These are phyloP conservation scores for Carex myosuroides DNA, from an alignment of 176 grass and related monocot genomes.

Conservation along the genomic window DNA sequence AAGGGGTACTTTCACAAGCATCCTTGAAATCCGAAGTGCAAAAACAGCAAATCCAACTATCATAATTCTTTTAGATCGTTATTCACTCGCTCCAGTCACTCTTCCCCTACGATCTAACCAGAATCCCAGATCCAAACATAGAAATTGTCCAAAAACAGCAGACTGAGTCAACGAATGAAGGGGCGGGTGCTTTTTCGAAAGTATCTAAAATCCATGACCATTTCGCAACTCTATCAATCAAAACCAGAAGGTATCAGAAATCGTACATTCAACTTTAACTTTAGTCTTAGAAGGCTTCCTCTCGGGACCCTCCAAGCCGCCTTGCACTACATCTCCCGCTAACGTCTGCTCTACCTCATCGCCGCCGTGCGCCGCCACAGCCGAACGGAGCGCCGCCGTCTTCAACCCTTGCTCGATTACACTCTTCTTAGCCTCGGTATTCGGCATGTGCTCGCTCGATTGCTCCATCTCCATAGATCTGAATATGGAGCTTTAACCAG, in stretches of 20 bases:
- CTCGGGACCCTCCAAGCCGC: conserved; percentile 30
- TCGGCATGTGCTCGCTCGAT: conserved; percentile 50
- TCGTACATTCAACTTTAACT: conserved; percentile 44
- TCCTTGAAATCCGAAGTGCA: not conserved
- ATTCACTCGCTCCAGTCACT: not conserved
- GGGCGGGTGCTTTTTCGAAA: not conserved
- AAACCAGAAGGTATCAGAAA: conserved; percentile 2
- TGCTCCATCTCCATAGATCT: conserved; percentile 11
- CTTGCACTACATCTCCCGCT: conserved; percentile 28
- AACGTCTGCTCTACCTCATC: conserved; percentile 29
- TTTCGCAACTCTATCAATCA: not conserved
- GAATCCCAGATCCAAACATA: not conserved
- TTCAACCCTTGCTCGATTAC: conserved; percentile 28
- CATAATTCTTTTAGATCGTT: not conserved
- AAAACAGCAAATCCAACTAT: not conserved
- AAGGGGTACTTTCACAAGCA: not conserved
- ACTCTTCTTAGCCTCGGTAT: conserved; percentile 42
- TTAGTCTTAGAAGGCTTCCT: conserved; percentile 25
- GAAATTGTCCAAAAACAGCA: not conserved
- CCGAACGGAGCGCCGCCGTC: conserved; percentile 7
- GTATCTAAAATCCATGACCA: not conserved
- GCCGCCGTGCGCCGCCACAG: conserved; percentile 20
- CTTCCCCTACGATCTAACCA: not conserved
- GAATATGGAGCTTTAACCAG: not conserved
- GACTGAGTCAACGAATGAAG: not conserved